Evolutionary conservation across 352 stramenopile species (phyloP), one percentile per base, ranked within the genome.

Genomic region (Globisporangium megalacanthum): DNA sequence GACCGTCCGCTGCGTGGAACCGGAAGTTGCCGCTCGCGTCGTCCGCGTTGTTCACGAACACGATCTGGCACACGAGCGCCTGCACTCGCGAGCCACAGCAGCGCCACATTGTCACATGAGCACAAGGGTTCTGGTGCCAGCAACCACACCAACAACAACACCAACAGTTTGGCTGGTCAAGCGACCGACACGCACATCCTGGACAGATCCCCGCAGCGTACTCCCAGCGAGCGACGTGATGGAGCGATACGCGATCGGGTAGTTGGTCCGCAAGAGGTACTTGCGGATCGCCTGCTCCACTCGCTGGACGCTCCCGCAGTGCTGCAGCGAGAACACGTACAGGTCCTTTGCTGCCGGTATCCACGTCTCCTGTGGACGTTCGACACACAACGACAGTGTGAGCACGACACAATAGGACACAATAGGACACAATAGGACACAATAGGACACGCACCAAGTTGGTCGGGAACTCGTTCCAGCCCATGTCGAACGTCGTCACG

Each of bases 31-130:
- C 84, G 49, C 80, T 91, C 6, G 78, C 71, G 20, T 92, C 82
- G 53, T 94, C 84, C 1, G 81, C 79, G 52, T 88, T 83, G 69
- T 92, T 92, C 49, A 92, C 80, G 64, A 94, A 94, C 8, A 94
- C 72, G 49, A 94, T 88, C 64, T 94, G 82, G 58, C 83, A 91
- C 17, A 92, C 77, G 0, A 73, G 71, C 9, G 80, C 80, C 76
- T 92, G 52, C 4, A 50, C 37, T 39, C 35, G 35, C 35, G 35
- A 39, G 35, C 35, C 15, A 47, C 17, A 39, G 52, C 19, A 22
- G n/a, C 44, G 57, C 19, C 15, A 61, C 19, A 53, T n/a, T 10
- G 55, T 52, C 8, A 58, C n/a, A 35, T 39, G 7, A 35, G 20
- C 19, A 29, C 20, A 11, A 36, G 46, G 25, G 25, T 4, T 17